A percentile compares a stretch with the other conserved stretches of the same genome.
Evolutionary conservation across 176 grass and related monocot species (phyloP).

Genomic region (Olyra latifolia): DNA sequence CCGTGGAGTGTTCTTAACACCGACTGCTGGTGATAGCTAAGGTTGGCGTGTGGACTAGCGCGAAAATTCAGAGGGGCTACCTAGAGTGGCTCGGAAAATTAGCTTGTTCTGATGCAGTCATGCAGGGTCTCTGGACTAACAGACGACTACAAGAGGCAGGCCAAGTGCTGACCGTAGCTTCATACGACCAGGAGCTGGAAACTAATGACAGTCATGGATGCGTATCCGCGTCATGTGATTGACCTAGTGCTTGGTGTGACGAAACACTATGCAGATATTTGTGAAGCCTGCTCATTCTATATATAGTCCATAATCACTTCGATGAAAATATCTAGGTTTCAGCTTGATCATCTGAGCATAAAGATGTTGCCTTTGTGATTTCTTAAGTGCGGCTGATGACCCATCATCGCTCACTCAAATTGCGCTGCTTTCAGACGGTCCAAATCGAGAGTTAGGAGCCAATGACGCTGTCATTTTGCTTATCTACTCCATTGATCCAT

Average conservation of each 20-base stretch:
- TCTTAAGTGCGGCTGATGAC: neutral
- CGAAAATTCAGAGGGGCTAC: neutral
- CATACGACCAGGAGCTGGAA: neutral
- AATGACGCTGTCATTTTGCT: neutral
- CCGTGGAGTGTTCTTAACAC: neutral
- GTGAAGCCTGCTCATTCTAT: neutral
- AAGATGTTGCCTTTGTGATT: neutral
- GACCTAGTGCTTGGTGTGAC: slow-evolving; percentile 12
- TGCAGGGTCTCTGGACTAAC: neutral
- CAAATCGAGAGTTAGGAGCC: neutral
- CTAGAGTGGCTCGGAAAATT: neutral
- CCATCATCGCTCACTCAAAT: neutral
- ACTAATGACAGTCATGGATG: neutral
- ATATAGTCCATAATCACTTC: neutral
- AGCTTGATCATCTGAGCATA: neutral
- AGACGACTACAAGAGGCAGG: neutral
- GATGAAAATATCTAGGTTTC: slow-evolving; percentile 9
- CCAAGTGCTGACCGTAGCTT: neutral
- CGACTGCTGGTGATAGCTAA: neutral
- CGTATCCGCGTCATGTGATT: slow-evolving; percentile 13
- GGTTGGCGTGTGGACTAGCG: neutral
- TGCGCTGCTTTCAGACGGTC: neutral
- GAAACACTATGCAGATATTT: slow-evolving; percentile 5
- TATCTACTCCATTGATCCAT: neutral
- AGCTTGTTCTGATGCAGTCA: neutral